phyloP scores from a whole-genome alignment of 2,329 filamentous ascomycete species.

The Cladosporium cucumerinum region DNA sequence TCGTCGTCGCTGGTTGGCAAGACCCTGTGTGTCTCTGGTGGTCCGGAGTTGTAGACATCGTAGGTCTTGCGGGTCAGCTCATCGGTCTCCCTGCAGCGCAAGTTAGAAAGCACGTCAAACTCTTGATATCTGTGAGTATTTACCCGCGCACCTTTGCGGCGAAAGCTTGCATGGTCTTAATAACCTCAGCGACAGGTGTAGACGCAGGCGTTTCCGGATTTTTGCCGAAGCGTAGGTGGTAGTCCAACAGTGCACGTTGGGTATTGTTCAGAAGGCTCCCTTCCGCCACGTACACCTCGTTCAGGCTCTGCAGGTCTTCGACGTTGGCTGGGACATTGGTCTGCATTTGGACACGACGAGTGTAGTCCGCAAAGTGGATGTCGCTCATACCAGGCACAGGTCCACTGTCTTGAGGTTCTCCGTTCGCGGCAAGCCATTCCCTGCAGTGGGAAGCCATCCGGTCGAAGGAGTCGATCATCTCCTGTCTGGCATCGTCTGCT shows the following conservation, averaged over 20 bases:
- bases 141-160: background rate
- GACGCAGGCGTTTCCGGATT: background rate
- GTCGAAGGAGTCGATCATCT: background rate
- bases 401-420: background rate
- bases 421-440: background rate
- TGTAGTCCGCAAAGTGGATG: background rate
- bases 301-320: background rate
- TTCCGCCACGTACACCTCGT: background rate
- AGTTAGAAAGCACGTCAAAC: background rate
- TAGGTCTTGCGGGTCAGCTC: background rate
- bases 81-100: background rate
- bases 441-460: background rate
- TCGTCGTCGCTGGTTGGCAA: slow-evolving; percentile 1
- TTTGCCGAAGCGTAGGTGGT: background rate
- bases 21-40: background rate
- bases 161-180: background rate
- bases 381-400: background rate
- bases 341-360: background rate
- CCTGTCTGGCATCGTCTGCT: background rate
- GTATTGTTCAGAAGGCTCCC: background rate
- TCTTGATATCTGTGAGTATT: background rate
- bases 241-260: background rate
- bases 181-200: background rate
- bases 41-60: background rate
- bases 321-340: background rate